phyloP scores from a whole-genome alignment of 129 eudicot species.

The Lonicera japonica region DNA sequence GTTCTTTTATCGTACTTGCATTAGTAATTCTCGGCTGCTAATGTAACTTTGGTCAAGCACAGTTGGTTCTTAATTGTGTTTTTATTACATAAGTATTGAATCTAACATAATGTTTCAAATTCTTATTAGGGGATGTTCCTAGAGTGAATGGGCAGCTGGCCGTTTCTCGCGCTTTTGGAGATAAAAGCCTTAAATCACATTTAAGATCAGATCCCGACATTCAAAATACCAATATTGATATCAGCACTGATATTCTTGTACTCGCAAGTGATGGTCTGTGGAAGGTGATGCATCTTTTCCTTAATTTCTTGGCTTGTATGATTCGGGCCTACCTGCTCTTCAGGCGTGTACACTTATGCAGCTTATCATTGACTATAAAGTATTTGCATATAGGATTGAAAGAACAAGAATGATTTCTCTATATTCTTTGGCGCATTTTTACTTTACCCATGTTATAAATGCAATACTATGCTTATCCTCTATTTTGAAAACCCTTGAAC shows the following conservation, averaged over 20 bases:
- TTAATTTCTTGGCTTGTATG: not conserved
- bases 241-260: conserved; percentile 45
- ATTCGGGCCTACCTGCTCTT: too few relatives aligned
- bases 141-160: conserved; percentile 75
- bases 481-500: not conserved
- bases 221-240: conserved; percentile 39
- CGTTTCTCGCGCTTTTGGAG: conserved; percentile 77
- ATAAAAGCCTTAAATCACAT: conserved; percentile 60
- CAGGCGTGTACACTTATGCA: too few relatives aligned
- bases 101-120: not conserved
- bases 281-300: conserved; percentile 41
- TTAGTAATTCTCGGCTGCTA: not conserved
- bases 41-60: not conserved
- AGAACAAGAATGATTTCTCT: too few relatives aligned
- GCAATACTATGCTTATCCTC: not conserved
- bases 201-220: conserved; percentile 68
- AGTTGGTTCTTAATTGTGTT: not conserved
- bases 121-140: conserved; percentile 58
- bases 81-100: not conserved
- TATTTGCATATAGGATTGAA: too few relatives aligned
- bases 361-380: too few relatives aligned
- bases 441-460: not conserved
- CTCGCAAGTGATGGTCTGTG: conserved; percentile 79
- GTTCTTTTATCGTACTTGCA: too few relatives aligned
- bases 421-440: not conserved